These are phyloP conservation scores for Trypanosoma vivax DNA, from an alignment of 208 protist species.

Conservation along the genomic window DNA sequence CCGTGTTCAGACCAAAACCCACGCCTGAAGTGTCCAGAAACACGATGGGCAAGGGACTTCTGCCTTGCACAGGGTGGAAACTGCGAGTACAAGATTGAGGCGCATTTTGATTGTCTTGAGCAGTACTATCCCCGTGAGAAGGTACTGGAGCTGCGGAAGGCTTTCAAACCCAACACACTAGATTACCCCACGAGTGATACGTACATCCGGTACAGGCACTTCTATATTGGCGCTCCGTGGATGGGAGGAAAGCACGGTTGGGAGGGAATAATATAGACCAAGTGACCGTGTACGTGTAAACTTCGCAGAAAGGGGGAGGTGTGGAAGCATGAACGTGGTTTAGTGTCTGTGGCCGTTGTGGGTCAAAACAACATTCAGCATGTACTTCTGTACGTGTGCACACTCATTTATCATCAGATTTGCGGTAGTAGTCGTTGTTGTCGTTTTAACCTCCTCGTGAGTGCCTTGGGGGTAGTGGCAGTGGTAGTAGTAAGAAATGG, in stretches of 20 bases:
- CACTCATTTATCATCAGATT: no score
- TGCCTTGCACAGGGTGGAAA: constrained; percentile 74
- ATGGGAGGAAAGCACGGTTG: constrained; percentile 59
- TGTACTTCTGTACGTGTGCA: no score
- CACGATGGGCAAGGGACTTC: constrained; percentile 80
- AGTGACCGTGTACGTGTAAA: background rate
- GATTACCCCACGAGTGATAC: constrained; percentile 84
- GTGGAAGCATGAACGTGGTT: background rate
- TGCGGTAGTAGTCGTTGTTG: no score
- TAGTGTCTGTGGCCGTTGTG: background rate
- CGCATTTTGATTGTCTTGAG: constrained; percentile 84
- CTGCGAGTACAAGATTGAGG: constrained; percentile 91
- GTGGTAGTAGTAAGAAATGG: no score
- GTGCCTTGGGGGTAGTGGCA: no score
- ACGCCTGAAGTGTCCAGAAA: constrained; percentile 68
- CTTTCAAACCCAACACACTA: constrained; percentile 76
- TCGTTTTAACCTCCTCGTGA: no score
- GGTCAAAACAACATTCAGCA: no score
- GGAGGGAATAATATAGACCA: constrained; percentile 65
- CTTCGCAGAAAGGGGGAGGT: background rate
- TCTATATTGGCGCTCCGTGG: constrained; percentile 71
- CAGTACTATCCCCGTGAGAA: constrained; percentile 82
- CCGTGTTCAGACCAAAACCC: constrained; percentile 80
- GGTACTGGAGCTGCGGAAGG: constrained; percentile 70
- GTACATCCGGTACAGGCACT: constrained; percentile 79